Percentiles rank a stretch among this genome's conserved stretches.
These are phyloP conservation scores for Citrus medica DNA, from an alignment of 345 rosid genomes.

Conservation along the genomic window DNA sequence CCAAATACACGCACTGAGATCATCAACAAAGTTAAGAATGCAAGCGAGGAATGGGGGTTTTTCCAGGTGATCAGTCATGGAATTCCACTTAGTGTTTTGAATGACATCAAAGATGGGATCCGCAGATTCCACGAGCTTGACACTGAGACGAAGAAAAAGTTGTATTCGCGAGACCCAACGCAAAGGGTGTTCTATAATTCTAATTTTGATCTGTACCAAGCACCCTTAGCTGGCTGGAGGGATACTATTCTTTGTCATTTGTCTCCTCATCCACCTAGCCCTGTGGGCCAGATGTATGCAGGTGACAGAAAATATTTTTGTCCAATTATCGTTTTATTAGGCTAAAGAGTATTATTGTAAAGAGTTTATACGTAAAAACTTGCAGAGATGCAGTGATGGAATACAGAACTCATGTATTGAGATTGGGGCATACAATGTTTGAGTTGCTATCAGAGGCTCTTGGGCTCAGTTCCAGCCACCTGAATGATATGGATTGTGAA, in stretches of 20 bases:
- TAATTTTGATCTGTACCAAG: slow-evolving; percentile 21
- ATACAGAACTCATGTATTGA: background rate
- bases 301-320: background rate
- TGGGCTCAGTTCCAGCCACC: slow-evolving; percentile 13
- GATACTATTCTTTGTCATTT: slow-evolving; percentile 10
- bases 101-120: slow-evolving; percentile 12
- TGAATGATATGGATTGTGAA: background rate
- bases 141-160: slow-evolving; percentile 18
- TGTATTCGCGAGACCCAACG: slow-evolving; percentile 12
- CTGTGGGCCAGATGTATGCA: slow-evolving; percentile 20
- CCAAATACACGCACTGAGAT: background rate
- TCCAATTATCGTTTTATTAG: background rate
- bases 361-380: background rate
- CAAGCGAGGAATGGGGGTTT: slow-evolving; percentile 23
- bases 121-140: slow-evolving; percentile 23
- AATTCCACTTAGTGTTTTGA: slow-evolving; percentile 5
- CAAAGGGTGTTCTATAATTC: slow-evolving; percentile 3
- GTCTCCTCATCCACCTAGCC: slow-evolving; percentile 16
- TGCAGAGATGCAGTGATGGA: slow-evolving; percentile 10
- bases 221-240: slow-evolving; percentile 27
- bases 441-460: slow-evolving; percentile 35
- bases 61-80: slow-evolving; percentile 26
- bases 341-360: too few species aligned
- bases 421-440: slow-evolving; percentile 1
- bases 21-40: background rate